These are phyloP conservation scores for Phytophthora uliginosa DNA, from an alignment of 352 stramenopile species.

Conservation along the genomic window DNA sequence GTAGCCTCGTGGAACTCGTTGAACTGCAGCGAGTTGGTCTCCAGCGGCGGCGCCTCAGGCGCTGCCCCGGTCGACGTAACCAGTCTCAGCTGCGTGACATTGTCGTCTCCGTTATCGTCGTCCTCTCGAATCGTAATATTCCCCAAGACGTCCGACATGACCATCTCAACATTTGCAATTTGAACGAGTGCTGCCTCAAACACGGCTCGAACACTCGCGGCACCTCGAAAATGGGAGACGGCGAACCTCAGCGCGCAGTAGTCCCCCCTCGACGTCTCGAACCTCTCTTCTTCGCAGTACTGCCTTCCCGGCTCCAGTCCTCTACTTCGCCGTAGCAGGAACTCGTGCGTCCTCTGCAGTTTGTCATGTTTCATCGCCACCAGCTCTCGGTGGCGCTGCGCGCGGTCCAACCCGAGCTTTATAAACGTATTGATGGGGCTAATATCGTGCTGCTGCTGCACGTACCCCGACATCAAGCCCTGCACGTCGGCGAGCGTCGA, in stretches of 20 bases:
- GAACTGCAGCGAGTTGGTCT: slow-evolving; percentile 55
- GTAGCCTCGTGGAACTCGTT: slow-evolving; percentile 39
- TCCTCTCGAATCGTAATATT: slow-evolving; percentile 60
- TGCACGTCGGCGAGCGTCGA: slow-evolving; percentile 40
- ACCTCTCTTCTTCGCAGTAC: slow-evolving; percentile 47
- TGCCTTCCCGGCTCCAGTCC: slow-evolving; percentile 38
- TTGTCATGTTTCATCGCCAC: slow-evolving; percentile 32
- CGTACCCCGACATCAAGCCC: slow-evolving; percentile 40
- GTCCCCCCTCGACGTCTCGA: slow-evolving; percentile 42
- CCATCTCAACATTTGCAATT: slow-evolving; percentile 58
- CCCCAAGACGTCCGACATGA: slow-evolving; percentile 52
- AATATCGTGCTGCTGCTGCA: slow-evolving; percentile 43
- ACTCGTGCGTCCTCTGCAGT: slow-evolving; percentile 32
- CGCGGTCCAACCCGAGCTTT: slow-evolving; percentile 31
- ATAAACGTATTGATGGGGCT: slow-evolving; percentile 52
- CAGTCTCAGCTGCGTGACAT: slow-evolving; percentile 45
- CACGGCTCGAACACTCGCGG: slow-evolving; percentile 36
- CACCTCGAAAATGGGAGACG: slow-evolving; percentile 44
- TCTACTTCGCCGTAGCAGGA: slow-evolving; percentile 39
- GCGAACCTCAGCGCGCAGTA: slow-evolving; percentile 48
- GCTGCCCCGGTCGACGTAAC: slow-evolving; percentile 31
- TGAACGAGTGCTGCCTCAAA: slow-evolving; percentile 52
- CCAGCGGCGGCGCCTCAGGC: slow-evolving; percentile 24
- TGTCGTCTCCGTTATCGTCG: slow-evolving; percentile 42
- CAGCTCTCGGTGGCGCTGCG: slow-evolving; percentile 35